Evolutionary conservation across 148 eudicot species (phyloP), one percentile per base, ranked within the genome.

Genomic region (Rhododendron ovatum): DNA sequence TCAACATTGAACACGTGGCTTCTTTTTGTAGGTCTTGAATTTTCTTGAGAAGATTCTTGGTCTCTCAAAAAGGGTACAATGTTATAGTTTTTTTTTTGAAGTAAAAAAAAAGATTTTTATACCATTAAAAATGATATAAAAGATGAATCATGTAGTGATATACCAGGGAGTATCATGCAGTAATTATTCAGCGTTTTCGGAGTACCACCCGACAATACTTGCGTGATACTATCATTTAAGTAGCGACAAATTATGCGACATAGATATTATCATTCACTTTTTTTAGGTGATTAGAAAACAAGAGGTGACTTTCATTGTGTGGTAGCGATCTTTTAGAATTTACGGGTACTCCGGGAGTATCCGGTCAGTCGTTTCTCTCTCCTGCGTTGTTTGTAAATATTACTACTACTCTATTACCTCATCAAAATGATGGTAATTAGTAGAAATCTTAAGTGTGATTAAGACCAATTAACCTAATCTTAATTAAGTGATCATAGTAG

Each of bases 1-100:
- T 86, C 85, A 79, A 79, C 22, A 69, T 71, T 13, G 77, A 81
- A 41, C 88, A 88, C 78, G 76, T 89, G 88, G 87, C 88, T 50
- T 57, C 77, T 88, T 83, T 74, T 82, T 20, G 78, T 35, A 28
- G 84, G 87, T 78, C 41, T 45, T 85, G 85, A 84, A 91, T 82
- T 89, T 87, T 87, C 85, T 69, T 14, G 61, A 41, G 80, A 87
- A 82, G 90, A 91, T 90, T 88, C 86, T 55, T 88, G 82, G 78
- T 50, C 67, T 81, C 78, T 79, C 5, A 51, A 35, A n/a, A 30
- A 84, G 81, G 86, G 51, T 39, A 76, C 86, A 35, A 76, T 51
- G 59, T 73, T 37, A 7, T 28, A 10, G 30, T 41, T 0, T 0
- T 41, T 41, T 41, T 30, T n/a, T n/a, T n/a, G n/a, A n/a, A 41